A percentile compares a stretch with the other conserved stretches of the same genome.
phyloP scores from a whole-genome alignment of 345 rosid genomes.

The Crucihimalaya himalaica region DNA sequence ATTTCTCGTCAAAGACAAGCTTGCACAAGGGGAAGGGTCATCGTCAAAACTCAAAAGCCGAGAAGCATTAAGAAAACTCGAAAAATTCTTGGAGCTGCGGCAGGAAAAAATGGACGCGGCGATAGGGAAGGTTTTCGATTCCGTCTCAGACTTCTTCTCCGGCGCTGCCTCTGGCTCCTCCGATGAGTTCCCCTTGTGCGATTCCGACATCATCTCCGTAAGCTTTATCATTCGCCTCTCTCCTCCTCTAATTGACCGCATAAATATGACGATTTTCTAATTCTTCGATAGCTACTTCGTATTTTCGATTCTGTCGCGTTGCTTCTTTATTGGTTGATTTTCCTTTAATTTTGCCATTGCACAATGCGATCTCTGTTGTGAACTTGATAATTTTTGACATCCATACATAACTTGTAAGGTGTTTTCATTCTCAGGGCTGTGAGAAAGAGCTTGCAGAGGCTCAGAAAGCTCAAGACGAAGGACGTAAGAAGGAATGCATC shows the following conservation, averaged over 20 bases:
- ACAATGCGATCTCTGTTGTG: not conserved
- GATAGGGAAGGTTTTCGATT: slow-evolving; percentile 47
- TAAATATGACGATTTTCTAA: not conserved
- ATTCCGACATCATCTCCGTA: slow-evolving; percentile 66
- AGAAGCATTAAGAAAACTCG: too few relatives aligned
- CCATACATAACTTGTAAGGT: not conserved
- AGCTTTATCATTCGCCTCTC: slow-evolving; percentile 6
- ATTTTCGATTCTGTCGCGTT: slow-evolving; percentile 8
- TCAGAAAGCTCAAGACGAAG: slow-evolving; percentile 50
- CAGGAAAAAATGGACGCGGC: slow-evolving; percentile 52
- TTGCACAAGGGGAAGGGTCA: too few relatives aligned
- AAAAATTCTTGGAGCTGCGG: too few relatives aligned
- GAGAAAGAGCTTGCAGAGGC: slow-evolving; percentile 72
- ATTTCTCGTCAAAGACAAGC: too few relatives aligned
- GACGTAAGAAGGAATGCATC: slow-evolving; percentile 54
- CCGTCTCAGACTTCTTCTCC: slow-evolving; percentile 61
- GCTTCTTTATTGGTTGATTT: not conserved
- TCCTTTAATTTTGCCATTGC: not conserved
- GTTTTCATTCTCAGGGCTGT: slow-evolving; percentile 56
- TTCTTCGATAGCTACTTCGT: not conserved
- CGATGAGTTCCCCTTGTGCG: slow-evolving; percentile 80
- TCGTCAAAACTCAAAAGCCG: too few relatives aligned
- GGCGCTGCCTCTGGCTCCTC: slow-evolving; percentile 40
- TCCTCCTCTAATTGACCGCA: not conserved
- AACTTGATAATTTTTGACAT: not conserved